Evolutionary conservation across 2,329 filamentous ascomycete species (phyloP), one percentile per base, ranked within the genome.

Genomic region (Fusarium miscanthi): DNA sequence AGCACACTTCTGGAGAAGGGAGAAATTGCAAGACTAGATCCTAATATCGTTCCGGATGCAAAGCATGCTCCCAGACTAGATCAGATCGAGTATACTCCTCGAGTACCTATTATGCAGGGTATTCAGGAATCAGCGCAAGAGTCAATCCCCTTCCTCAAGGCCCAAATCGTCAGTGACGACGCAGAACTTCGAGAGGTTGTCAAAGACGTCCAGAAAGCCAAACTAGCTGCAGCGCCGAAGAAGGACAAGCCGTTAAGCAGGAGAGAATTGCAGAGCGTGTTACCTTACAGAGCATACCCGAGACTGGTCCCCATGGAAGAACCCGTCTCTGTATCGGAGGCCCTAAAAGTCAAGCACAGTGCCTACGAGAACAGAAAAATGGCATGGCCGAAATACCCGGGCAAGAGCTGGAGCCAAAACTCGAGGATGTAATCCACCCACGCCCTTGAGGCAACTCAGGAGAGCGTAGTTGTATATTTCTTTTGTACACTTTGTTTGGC

Each of bases 101-200:
- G 95, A 23, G 85, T 87, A 19, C 91, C 95, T 0, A 92, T 98
- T 60, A 97, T 98, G 94, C 87, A 93, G 60, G 81, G 87, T 2
- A 85, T 97, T 3, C 85, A 88, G 48, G 86, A 87, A 12, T 78
- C 79, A 1, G 81, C 83, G 30, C 75, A 81, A 42, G 76, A 83
- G 35, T 86, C 89, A 37, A 77, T 90, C 8, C 82, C 86, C 13
- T 96, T 96, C 78, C 87, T 98, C 56, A 91, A 89, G 76, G 95
- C 96, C 0, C 96, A 99, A 81, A 96, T 98, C 74, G 89, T 90
- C 10, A 88, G 86, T 38, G 86, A 90, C 59, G 93, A 97, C 45
- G 83, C 88, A 33, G 95, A 98, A 78, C 84, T 98, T 4, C 87
- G 87, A 17, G 87, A 92, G 2, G 91, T 97, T 43, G 81, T 97